Evolutionary conservation across 1,284 basidiomycete species (phyloP).

Genomic region (Malassezia brasiliensis): DNA sequence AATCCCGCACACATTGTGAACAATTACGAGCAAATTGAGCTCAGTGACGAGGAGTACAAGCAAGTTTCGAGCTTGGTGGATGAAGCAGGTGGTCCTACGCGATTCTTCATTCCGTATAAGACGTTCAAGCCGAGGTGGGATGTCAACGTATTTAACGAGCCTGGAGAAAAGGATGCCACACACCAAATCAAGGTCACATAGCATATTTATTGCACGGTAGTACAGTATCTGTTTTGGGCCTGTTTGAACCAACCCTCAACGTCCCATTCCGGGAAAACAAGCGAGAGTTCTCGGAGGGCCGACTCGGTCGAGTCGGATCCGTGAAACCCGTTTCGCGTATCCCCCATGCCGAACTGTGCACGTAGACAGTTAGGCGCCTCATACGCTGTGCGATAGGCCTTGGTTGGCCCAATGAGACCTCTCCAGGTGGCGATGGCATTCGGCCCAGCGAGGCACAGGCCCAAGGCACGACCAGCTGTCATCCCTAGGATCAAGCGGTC

Average conservation of each 20-base stretch:
- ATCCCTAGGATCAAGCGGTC: conserved; percentile 39
- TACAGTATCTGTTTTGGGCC: not conserved
- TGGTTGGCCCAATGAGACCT: conserved; percentile 37
- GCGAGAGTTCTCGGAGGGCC: conserved; percentile 6
- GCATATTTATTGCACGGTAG: not conserved
- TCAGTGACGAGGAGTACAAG: conserved; percentile 42
- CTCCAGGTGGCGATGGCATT: conserved; percentile 36
- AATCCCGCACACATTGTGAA: conserved; percentile 43
- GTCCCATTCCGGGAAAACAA: conserved; percentile 13
- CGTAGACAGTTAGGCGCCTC: conserved; percentile 25
- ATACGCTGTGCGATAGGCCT: conserved; percentile 38
- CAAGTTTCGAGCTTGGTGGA: conserved; percentile 26
- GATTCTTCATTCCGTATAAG: conserved; percentile 39
- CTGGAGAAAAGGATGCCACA: conserved; percentile 25
- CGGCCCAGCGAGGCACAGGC: conserved; percentile 33
- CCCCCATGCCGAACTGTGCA: conserved; percentile 34
- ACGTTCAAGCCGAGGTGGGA: conserved; percentile 31
- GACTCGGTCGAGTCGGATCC: conserved; percentile 20
- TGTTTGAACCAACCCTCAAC: conserved; percentile 4
- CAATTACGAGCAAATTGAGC: conserved; percentile 47
- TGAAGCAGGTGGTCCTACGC: conserved; percentile 31
- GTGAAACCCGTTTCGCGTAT: conserved; percentile 45
- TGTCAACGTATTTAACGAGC: conserved; percentile 39
- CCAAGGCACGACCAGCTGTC: conserved; percentile 36
- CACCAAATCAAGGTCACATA: conserved; percentile 33